Evolutionary conservation across 345 rosid species (phyloP).

Genomic region (Ceriops tagal): DNA sequence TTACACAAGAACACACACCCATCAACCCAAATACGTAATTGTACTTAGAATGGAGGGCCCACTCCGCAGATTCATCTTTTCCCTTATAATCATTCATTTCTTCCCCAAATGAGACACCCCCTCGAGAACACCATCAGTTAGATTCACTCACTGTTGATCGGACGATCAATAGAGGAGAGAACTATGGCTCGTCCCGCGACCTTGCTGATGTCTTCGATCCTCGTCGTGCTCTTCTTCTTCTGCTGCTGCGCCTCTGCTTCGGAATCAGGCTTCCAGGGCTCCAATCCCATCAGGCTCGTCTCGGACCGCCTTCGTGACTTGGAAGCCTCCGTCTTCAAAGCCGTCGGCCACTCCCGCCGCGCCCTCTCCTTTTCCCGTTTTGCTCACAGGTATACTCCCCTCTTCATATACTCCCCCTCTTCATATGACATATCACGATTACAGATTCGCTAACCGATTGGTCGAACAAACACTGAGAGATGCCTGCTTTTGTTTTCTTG

Average conservation of each 20-base stretch:
- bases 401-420: no score
- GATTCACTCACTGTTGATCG: no score
- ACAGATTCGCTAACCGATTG: not conserved
- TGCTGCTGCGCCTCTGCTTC: constrained; percentile 31
- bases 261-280: constrained; percentile 49
- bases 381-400: constrained; percentile 47
- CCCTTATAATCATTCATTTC: no score
- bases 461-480: no score
- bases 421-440: no score
- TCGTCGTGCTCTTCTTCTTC: constrained; percentile 26
- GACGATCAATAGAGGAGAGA: no score
- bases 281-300: constrained; percentile 66
- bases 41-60: no score
- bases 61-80: no score
- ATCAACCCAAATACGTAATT: no score
- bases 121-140: no score
- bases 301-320: constrained; percentile 59
- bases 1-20: no score
- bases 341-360: constrained; percentile 59
- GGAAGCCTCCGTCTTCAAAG: constrained; percentile 52
- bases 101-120: no score
- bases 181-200: constrained; percentile 36
- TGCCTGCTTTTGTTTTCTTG: not conserved
- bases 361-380: constrained; percentile 82
- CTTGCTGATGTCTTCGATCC: constrained; percentile 24